These are phyloP conservation scores for Mallotus nudiflorus DNA, from an alignment of 345 rosid genomes.

Conservation along the genomic window DNA sequence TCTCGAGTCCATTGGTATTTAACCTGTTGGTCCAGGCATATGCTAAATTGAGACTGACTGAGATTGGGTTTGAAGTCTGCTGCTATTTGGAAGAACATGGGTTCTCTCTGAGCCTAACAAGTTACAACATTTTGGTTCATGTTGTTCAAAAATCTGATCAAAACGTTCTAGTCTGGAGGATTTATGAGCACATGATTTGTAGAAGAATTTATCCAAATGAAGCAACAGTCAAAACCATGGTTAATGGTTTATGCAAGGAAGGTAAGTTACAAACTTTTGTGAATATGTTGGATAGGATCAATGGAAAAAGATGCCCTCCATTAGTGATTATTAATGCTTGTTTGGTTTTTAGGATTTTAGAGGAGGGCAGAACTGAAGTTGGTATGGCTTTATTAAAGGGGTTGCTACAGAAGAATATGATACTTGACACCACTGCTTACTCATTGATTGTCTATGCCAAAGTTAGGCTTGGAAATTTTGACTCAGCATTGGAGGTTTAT, in stretches of 20 bases:
- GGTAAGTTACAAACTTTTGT: constrained; percentile 55
- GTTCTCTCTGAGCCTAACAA: constrained; percentile 49
- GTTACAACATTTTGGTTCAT: constrained; percentile 58
- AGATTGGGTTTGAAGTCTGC: constrained; percentile 61
- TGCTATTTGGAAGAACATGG: constrained; percentile 47
- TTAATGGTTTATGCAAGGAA: constrained; percentile 66
- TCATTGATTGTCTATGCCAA: constrained; percentile 57
- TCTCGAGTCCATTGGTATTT: constrained; percentile 56
- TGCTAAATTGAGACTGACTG: constrained; percentile 59
- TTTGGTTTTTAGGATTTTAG: constrained; percentile 51
- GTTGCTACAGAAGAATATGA: constrained; percentile 66
- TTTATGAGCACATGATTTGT: constrained; percentile 60
- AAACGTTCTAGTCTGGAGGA: constrained; percentile 54
- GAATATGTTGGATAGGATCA: constrained; percentile 58
- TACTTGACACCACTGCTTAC: constrained; percentile 64
- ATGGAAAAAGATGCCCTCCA: constrained; percentile 69
- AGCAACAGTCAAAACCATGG: constrained; percentile 46
- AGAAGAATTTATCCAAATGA: constrained; percentile 56
- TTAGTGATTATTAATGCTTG: constrained; percentile 57
- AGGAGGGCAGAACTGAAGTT: constrained; percentile 49
- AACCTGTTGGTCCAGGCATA: constrained; percentile 65
- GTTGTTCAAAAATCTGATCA: constrained; percentile 54
- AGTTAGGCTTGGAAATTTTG: constrained; percentile 44
- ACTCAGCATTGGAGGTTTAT: constrained; percentile 45
- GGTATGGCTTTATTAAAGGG: constrained; percentile 58